Percentiles rank a stretch among this genome's conserved stretches.
phyloP scores from a whole-genome alignment of 768 basidiomycete genomes.

The Kwoniella heveanensis region DNA sequence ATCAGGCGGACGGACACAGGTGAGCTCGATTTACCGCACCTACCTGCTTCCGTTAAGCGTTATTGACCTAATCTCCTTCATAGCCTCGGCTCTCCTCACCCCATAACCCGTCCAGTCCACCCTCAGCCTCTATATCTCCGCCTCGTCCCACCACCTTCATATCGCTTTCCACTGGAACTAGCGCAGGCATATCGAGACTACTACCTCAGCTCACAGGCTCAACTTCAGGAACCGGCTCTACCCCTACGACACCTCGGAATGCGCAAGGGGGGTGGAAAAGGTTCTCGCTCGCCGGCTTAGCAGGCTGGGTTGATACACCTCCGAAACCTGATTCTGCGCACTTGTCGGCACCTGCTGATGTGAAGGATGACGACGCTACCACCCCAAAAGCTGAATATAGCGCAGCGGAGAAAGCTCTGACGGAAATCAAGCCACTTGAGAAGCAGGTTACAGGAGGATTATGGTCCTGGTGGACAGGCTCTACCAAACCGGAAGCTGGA shows the following conservation, averaged over 20 bases:
- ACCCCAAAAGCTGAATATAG: constrained; percentile 19
- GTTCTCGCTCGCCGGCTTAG: constrained; percentile 44
- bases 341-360: not conserved
- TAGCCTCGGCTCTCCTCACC: not conserved
- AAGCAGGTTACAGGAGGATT: constrained; percentile 66
- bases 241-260: constrained; percentile 6
- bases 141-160: constrained; percentile 25
- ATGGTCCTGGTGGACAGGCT: constrained; percentile 78
- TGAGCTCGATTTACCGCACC: no score
- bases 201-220: constrained; percentile 60
- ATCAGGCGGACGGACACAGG: no score
- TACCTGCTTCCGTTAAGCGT: no score
- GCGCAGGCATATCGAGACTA: constrained; percentile 57
- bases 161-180: constrained; percentile 31
- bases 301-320: constrained; percentile 33
- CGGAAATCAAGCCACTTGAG: constrained; percentile 29
- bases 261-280: constrained; percentile 39
- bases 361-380: constrained; percentile 11
- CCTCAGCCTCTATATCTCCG: constrained; percentile 5
- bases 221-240: constrained; percentile 1
- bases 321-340: not conserved
- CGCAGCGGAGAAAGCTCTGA: constrained; percentile 13
- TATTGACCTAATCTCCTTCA: no score
- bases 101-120: constrained; percentile 5
- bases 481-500: constrained; percentile 58